These are phyloP conservation scores for Rhodomyrtus tomentosa DNA, from an alignment of 345 rosid genomes.

Conservation along the genomic window DNA sequence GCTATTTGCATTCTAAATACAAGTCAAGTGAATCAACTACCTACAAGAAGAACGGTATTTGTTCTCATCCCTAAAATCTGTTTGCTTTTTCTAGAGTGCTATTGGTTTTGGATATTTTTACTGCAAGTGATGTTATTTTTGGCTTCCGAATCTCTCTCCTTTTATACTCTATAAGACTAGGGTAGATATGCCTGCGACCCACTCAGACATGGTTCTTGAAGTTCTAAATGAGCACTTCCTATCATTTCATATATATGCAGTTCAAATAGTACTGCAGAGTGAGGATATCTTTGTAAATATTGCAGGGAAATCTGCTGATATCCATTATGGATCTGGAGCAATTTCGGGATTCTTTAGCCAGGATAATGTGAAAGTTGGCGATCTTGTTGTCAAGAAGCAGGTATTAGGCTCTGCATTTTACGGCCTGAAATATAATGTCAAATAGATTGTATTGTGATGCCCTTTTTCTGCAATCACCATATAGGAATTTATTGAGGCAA, in stretches of 20 bases:
- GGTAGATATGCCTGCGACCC: background rate
- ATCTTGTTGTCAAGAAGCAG: constrained; percentile 47
- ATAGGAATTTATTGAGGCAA: constrained; percentile 91
- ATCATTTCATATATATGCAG: background rate
- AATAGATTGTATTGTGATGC: background rate
- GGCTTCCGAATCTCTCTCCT: background rate
- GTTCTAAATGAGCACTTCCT: background rate
- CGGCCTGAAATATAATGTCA: background rate
- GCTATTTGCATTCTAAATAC: constrained; percentile 80
- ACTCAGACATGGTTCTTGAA: background rate
- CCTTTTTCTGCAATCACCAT: background rate
- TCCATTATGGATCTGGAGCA: constrained; percentile 68
- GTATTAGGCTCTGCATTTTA: constrained; percentile 4
- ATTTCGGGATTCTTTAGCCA: constrained; percentile 53
- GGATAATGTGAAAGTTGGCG: constrained; percentile 55
- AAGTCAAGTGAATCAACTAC: constrained; percentile 60
- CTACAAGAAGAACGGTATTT: constrained; percentile 61
- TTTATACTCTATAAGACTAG: background rate
- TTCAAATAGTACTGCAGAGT: background rate
- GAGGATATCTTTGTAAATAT: background rate
- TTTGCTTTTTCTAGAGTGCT: background rate
- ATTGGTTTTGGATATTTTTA: background rate
- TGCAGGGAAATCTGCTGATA: constrained; percentile 75
- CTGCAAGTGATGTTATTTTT: background rate
- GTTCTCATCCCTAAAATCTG: background rate